Conservation (phyloP, 164 flowering plant genomes). For the Chimonanthus praecox region DNA sequence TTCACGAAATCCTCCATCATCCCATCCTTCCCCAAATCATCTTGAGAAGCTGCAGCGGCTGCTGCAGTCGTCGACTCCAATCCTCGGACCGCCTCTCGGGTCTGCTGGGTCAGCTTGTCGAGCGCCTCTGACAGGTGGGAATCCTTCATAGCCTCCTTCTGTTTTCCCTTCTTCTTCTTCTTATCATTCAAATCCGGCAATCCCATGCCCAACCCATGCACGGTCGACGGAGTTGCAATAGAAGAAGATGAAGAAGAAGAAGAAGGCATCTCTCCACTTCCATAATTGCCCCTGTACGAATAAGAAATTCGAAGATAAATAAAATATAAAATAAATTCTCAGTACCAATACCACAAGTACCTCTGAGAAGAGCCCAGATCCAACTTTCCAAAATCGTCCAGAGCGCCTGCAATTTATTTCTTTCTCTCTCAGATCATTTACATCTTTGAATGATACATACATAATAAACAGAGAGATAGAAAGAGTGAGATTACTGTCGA, state of each 20-base stretch:
- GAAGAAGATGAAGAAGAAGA: slow-evolving; percentile 18
- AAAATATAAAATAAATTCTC: not conserved
- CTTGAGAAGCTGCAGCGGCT: slow-evolving; percentile 17
- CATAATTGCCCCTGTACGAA: not conserved
- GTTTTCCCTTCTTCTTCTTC: slow-evolving; percentile 70
- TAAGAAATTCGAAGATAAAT: slow-evolving; percentile 3
- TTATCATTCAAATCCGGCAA: slow-evolving; percentile 74
- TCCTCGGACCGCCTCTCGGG: slow-evolving; percentile 75
- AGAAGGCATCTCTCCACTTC: slow-evolving; percentile 15
- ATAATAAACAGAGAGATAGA: slow-evolving; percentile 4
- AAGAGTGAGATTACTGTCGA: slow-evolving; percentile 51
- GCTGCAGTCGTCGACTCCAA: slow-evolving; percentile 55
- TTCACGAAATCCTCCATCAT: slow-evolving; percentile 91
- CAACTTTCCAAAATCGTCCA: slow-evolving; percentile 76
- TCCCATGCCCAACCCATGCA: slow-evolving; percentile 81
- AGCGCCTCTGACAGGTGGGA: slow-evolving; percentile 74
- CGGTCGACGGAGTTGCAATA: slow-evolving; percentile 4
- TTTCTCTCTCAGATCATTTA: not conserved
- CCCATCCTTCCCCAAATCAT: slow-evolving; percentile 49
- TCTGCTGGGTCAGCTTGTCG: slow-evolving; percentile 86
- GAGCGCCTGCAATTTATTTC: slow-evolving; percentile 34
- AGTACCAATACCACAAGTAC: slow-evolving; percentile 25
- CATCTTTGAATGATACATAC: not conserved
- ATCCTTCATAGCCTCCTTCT: slow-evolving; percentile 37
- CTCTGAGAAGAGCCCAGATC: slow-evolving; percentile 43